phyloP scores from a whole-genome alignment of 306 rosid species.

The Lathyrus aphaca region DNA sequence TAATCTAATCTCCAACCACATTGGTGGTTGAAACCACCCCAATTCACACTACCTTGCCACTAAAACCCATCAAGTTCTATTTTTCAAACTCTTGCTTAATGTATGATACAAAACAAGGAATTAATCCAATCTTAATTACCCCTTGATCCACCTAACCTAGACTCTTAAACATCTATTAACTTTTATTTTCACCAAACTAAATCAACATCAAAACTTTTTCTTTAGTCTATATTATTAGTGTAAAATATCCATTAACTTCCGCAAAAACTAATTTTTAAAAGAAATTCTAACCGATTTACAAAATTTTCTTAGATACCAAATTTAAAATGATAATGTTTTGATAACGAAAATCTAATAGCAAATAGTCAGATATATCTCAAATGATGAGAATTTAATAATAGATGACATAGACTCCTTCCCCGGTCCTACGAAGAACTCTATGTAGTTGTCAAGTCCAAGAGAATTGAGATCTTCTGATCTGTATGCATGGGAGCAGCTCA shows the following conservation, averaged over 20 bases:
- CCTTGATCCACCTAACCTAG: slow-evolving; percentile 46
- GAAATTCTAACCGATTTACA: too few species aligned
- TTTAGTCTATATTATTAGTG: background rate
- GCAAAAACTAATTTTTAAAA: background rate
- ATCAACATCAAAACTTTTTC: slow-evolving; percentile 23
- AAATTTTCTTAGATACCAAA: too few species aligned
- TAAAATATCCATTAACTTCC: background rate
- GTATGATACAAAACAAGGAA: slow-evolving; percentile 53
- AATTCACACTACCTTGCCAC: slow-evolving; percentile 32
- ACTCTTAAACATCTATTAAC: slow-evolving; percentile 33
- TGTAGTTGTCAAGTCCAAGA: too few species aligned
- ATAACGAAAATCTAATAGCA: too few species aligned
- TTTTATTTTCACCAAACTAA: slow-evolving; percentile 35
- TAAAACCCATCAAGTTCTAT: background rate
- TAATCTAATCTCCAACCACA: slow-evolving; percentile 54
- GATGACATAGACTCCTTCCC: too few species aligned
- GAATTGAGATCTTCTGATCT: too few species aligned
- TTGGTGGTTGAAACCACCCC: slow-evolving; percentile 76
- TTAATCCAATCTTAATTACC: slow-evolving; percentile 37
- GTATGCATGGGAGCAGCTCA: too few species aligned
- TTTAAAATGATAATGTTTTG: too few species aligned
- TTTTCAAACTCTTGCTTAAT: slow-evolving; percentile 35
- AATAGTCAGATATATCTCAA: too few species aligned
- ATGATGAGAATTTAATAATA: too few species aligned
- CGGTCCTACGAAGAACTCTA: too few species aligned